Evolutionary conservation across 495 filamentous ascomycete genomes (phyloP).

Genomic region (Penicillium desertorum): DNA sequence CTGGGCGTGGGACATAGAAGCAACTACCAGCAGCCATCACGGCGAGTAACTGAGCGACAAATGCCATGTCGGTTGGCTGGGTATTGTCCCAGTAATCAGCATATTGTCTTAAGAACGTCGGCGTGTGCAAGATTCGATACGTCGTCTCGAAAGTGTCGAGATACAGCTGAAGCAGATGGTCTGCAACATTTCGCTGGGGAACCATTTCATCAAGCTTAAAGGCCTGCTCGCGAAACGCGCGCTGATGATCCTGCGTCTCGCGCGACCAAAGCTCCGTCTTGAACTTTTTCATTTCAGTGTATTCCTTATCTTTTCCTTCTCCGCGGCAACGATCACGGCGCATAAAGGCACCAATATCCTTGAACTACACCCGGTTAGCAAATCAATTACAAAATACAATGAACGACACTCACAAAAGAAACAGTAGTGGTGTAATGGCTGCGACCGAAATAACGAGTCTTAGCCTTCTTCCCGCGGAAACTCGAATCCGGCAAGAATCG

Average conservation of each 20-base stretch:
- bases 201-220: constrained; percentile 44
- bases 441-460: constrained; percentile 51
- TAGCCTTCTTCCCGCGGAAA: constrained; percentile 50
- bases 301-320: constrained; percentile 32
- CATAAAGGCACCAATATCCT: constrained; percentile 47
- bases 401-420: constrained; percentile 41
- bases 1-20: constrained; percentile 32
- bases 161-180: constrained; percentile 55
- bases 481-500: constrained; percentile 31
- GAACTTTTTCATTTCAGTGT: constrained; percentile 34
- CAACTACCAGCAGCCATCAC: constrained; percentile 55
- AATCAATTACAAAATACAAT: not conserved
- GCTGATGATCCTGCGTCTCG: constrained; percentile 38
- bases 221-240: constrained; percentile 43
- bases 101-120: constrained; percentile 57
- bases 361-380: constrained; percentile 40
- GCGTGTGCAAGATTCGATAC: constrained; percentile 57
- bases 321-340: constrained; percentile 39
- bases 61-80: constrained; percentile 29
- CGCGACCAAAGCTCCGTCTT: constrained; percentile 34
- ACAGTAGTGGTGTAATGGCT: constrained; percentile 46
- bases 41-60: constrained; percentile 53
- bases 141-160: constrained; percentile 57
- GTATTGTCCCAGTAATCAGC: constrained; percentile 47
- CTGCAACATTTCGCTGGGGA: constrained; percentile 49